Percentiles rank a stretch among this genome's conserved stretches.
Conservation (phyloP, 768 basidiomycete genomes). For the Cyclocybe aegerita region DNA sequence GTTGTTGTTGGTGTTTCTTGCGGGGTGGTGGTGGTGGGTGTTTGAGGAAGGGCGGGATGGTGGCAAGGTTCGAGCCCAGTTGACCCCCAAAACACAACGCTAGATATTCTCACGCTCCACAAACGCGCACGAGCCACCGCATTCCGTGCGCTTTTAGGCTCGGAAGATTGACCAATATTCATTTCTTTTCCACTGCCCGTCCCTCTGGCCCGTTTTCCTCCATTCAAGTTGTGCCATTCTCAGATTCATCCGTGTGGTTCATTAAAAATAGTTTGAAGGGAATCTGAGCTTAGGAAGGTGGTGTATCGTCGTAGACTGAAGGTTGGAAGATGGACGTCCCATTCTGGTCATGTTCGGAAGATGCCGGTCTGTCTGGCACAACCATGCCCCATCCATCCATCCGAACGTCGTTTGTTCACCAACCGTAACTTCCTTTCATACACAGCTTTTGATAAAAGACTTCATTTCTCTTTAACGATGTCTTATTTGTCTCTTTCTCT, state of each 20-base stretch:
- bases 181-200: conserved; percentile 24
- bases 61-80: conserved; percentile 28
- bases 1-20: conserved; percentile 18
- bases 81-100: conserved; percentile 37
- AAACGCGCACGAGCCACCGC: conserved; percentile 48
- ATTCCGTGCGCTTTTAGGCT: conserved; percentile 48
- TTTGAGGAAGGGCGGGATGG: conserved; percentile 36
- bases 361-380: conserved; percentile 7
- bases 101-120: conserved; percentile 46
- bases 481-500: too few relatives aligned
- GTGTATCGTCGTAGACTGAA: conserved; percentile 5
- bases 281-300: conserved; percentile 13
- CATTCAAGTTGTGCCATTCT: conserved; percentile 16
- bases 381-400: too few relatives aligned
- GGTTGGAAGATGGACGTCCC: conserved; percentile 11
- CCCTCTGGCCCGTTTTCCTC: conserved; percentile 11
- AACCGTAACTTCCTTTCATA: too few relatives aligned
- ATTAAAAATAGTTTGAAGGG: conserved; percentile 14
- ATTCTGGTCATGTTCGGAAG: conserved; percentile 17
- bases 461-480: too few relatives aligned
- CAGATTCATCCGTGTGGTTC: conserved; percentile 1
- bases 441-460: too few relatives aligned
- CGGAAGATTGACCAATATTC: conserved; percentile 46
- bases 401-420: too few relatives aligned
- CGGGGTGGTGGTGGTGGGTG: conserved; percentile 31